These are phyloP conservation scores for Somion occarium DNA, from an alignment of 1,284 basidiomycete species.

Conservation along the genomic window DNA sequence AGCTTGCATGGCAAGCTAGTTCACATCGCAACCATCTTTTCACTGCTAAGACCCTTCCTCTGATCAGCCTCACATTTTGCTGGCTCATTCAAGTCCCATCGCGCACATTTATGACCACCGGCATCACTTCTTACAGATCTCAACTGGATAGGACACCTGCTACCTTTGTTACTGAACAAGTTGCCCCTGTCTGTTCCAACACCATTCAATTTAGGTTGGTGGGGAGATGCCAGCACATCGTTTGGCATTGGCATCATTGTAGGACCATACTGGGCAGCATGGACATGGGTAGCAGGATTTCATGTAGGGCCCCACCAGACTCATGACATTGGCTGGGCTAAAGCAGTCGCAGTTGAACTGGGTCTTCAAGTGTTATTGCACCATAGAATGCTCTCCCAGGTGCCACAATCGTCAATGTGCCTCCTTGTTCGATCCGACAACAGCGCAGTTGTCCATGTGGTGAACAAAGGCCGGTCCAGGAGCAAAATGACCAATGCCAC, in stretches of 20 bases:
- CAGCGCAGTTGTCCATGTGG: conserved; percentile 22
- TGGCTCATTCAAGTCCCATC: conserved; percentile 12
- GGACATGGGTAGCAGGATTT: conserved; percentile 28
- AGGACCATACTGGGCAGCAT: conserved; percentile 25
- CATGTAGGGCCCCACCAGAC: conserved; percentile 23
- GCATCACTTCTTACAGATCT: conserved; percentile 18
- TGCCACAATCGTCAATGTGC: conserved; percentile 9
- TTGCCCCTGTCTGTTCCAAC: no score
- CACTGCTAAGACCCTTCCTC: conserved; percentile 28
- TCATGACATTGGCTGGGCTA: conserved; percentile 34
- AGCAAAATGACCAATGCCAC: conserved; percentile 24
- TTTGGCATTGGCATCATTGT: conserved; percentile 35
- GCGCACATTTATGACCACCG: conserved; percentile 12
- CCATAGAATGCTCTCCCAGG: conserved; percentile 8
- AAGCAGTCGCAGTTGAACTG: conserved; percentile 32
- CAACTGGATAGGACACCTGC: conserved; percentile 18
- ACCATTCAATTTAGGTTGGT: conserved; percentile 30
- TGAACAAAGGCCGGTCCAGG: no score
- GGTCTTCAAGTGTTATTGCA: conserved; percentile 21
- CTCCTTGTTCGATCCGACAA: conserved; percentile 26
- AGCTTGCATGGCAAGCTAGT: conserved; percentile 34
- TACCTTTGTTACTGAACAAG: conserved; percentile 18
- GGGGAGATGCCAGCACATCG: conserved; percentile 35
- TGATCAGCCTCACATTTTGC: conserved; percentile 21
- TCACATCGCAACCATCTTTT: conserved; percentile 28